Conservation (phyloP, 2,329 filamentous ascomycete species). For the Arthrobotrys iridis region DNA sequence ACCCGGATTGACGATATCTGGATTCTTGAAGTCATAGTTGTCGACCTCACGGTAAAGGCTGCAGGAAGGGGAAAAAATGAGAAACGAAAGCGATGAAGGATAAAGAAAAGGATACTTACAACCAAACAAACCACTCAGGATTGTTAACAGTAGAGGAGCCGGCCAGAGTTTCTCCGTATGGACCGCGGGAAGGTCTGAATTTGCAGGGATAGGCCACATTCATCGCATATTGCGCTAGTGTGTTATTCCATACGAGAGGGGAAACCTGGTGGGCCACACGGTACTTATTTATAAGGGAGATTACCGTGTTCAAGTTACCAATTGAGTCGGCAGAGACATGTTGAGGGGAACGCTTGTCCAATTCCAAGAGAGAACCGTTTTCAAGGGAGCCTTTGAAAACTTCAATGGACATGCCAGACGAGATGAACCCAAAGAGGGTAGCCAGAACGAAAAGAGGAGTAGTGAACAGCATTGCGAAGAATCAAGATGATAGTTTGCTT, state of each 20-base stretch:
- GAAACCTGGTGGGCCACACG: not conserved
- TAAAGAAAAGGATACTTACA: conserved; percentile 21
- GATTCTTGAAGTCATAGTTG: conserved; percentile 14
- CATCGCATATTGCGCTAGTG: conserved; percentile 5
- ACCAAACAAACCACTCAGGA: conserved; percentile 27
- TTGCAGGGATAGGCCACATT: not conserved
- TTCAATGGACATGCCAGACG: no score
- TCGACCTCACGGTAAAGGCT: conserved; percentile 1
- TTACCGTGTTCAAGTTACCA: not conserved
- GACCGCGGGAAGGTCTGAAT: not conserved
- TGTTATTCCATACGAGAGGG: conserved; percentile 9
- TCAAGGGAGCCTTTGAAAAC: no score
- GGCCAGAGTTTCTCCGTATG: conserved; percentile 23
- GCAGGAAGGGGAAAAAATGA: not conserved
- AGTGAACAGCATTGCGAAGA: no score
- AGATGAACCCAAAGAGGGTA: no score
- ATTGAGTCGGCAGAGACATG: not conserved
- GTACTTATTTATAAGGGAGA: conserved; percentile 1
- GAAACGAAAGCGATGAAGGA: not conserved
- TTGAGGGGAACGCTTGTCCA: not conserved
- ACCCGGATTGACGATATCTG: not conserved
- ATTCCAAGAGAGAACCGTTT: not conserved
- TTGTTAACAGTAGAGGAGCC: conserved; percentile 12
- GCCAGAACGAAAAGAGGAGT: no score
- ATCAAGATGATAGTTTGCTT: no score